Evolutionary conservation across 148 eudicot species (phyloP), one percentile per base, ranked within the genome.

Genomic region (Arctostaphylos glauca): DNA sequence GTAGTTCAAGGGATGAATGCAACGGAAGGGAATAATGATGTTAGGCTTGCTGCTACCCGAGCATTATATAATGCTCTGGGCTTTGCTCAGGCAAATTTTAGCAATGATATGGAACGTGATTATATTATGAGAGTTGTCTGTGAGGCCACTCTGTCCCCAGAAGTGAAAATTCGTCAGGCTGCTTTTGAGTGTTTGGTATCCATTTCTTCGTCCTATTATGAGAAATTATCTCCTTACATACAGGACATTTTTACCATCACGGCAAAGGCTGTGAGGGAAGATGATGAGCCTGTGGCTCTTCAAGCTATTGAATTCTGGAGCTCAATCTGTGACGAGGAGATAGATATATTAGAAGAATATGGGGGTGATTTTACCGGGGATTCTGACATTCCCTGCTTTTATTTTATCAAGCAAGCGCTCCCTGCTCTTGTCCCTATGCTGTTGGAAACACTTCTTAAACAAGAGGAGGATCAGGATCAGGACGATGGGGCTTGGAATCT

Each of bases 251-350:
- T 95, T 80, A 93, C 89, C 72, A 92, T 95, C 64, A 95, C 98
- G 2, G 92, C 97, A 77, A 95, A 95, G 88, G 96, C 98, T 80
- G 98, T 95, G 77, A 90, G 81, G 81, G 98, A 95, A 89, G 98
- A 95, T 84, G 98, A 92, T 60, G 98, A 94, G 79, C 91, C 95
- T 41, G 98, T 95, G 80, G 98, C 98, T 83, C 94, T 93, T 48
- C 98, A 95, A 89, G 98, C 98, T 21, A 86, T 95, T 81, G 98
- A 95, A 81, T 95, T 95, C 78, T 95, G 98, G 98, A 95, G 98
- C 85, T 93, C 98, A 31, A 92, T 94, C 9, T 94, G 98, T 88
- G 98, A 94, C 81, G 98, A 94, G 85, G 98, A 94, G 86, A 92
- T 93, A 68, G 98, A 95, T 80, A 90, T 95, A 71, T 84, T 93